These are phyloP conservation scores for Scedosporium boydii DNA, from an alignment of 2,329 filamentous ascomycete genomes.

Conservation along the genomic window DNA sequence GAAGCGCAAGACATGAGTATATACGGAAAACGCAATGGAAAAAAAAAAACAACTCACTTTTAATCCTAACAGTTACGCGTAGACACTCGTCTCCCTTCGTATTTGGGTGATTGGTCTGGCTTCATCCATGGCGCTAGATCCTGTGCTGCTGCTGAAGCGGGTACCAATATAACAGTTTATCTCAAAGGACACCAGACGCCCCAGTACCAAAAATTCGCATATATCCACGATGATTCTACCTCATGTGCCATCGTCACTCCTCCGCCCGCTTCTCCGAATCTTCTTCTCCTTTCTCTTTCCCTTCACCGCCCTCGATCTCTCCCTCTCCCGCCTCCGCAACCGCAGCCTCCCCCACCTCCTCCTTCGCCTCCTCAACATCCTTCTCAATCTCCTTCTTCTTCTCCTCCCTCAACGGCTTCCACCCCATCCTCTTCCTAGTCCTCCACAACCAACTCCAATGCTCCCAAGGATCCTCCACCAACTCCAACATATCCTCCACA, in stretches of 20 bases:
- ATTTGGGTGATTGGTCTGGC: too few species aligned
- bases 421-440: neutral
- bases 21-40: neutral
- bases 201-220: too few species aligned
- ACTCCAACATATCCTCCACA: neutral
- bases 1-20: neutral
- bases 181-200: too few species aligned
- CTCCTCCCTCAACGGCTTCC: neutral
- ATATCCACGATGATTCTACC: neutral
- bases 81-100: neutral
- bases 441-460: neutral
- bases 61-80: neutral
- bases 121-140: too few species aligned
- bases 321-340: neutral
- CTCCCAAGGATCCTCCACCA: conserved; percentile 2
- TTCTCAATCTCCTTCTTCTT: neutral
- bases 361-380: neutral
- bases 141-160: too few species aligned
- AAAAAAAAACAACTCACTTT: neutral
- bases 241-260: neutral
- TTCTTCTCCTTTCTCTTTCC: neutral
- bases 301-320: neutral
- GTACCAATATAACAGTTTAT: too few species aligned
- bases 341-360: neutral
- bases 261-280: neutral